Evolutionary conservation across 2,329 filamentous ascomycete genomes (phyloP).

Genomic region (Pestalotiopsis sp.): DNA sequence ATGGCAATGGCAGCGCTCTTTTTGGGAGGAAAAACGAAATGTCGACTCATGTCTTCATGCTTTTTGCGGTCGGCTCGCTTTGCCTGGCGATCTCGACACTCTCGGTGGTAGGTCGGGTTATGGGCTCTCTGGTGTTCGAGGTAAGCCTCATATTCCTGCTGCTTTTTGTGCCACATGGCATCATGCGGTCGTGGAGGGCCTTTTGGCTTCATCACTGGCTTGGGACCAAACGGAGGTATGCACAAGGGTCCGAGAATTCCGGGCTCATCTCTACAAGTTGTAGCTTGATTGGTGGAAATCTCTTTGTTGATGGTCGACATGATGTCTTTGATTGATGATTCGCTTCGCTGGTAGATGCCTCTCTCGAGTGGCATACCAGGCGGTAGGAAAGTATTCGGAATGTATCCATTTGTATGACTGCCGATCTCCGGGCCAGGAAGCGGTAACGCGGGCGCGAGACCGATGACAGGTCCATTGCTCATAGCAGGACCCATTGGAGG

Average conservation of each 20-base stretch:
- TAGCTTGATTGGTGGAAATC: not conserved
- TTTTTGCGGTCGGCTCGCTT: conserved; percentile 23
- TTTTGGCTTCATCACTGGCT: conserved; percentile 31
- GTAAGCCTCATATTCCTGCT: conserved; percentile 30
- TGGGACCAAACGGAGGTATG: conserved; percentile 24
- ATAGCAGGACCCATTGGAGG: not conserved
- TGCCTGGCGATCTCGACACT: conserved; percentile 28
- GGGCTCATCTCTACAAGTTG: not conserved
- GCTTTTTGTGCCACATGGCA: conserved; percentile 17
- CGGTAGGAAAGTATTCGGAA: not conserved
- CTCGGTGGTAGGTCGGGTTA: conserved; percentile 23
- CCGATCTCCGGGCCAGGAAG: not conserved
- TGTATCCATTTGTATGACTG: not conserved
- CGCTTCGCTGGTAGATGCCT: not conserved
- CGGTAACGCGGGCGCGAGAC: not conserved
- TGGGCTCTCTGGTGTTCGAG: conserved; percentile 26
- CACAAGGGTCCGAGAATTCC: not conserved
- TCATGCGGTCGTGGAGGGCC: conserved; percentile 24
- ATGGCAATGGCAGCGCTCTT: conserved; percentile 6
- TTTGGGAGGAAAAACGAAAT: not conserved
- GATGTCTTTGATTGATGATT: not conserved
- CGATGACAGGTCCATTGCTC: not conserved
- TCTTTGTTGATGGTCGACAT: not conserved
- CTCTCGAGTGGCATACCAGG: not conserved
- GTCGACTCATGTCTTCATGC: not conserved